Evolutionary conservation across 768 basidiomycete species (phyloP).

Genomic region (Termitomyces heimii): DNA sequence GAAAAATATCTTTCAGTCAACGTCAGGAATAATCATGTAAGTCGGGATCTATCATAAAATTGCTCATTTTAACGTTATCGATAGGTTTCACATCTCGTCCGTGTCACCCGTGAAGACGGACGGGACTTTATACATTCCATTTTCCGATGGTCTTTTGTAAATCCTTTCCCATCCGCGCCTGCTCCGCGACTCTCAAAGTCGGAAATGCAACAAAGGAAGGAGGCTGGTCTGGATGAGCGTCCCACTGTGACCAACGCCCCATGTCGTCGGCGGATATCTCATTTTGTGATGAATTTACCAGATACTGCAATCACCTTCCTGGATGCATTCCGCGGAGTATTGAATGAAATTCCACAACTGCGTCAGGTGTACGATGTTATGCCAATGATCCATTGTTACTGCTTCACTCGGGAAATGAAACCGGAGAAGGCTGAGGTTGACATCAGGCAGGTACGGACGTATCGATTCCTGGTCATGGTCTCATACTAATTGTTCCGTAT

Average conservation of each 20-base stretch:
- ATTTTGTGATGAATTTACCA: constrained; percentile 98
- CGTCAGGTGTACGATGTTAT: constrained; percentile 51
- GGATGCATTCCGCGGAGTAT: constrained; percentile 78
- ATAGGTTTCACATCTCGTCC: constrained; percentile 67
- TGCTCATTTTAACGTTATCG: constrained; percentile 1
- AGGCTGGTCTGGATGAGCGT: background rate
- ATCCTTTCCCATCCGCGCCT: constrained; percentile 60
- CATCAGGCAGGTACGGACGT: constrained; percentile 64
- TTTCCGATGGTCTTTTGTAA: constrained; percentile 43
- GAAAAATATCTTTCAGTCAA: constrained; percentile 73
- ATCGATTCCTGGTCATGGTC: background rate
- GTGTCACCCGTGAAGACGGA: constrained; percentile 80
- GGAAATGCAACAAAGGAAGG: constrained; percentile 31
- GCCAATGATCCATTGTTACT: constrained; percentile 95
- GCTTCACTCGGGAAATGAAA: constrained; percentile 87
- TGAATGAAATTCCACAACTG: constrained; percentile 32
- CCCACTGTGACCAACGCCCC: background rate
- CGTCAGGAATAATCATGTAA: constrained; percentile 69
- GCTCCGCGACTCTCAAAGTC: constrained; percentile 45
- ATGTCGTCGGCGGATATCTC: constrained; percentile 56
- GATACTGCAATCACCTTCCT: constrained; percentile 88
- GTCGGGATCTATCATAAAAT: constrained; percentile 15
- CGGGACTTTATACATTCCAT: constrained; percentile 72
- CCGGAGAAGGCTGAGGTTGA: constrained; percentile 62
- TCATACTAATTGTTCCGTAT: constrained; percentile 10